phyloP scores from a whole-genome alignment of 2,329 filamentous ascomycete species.

The Colletotrichum echinochloae region DNA sequence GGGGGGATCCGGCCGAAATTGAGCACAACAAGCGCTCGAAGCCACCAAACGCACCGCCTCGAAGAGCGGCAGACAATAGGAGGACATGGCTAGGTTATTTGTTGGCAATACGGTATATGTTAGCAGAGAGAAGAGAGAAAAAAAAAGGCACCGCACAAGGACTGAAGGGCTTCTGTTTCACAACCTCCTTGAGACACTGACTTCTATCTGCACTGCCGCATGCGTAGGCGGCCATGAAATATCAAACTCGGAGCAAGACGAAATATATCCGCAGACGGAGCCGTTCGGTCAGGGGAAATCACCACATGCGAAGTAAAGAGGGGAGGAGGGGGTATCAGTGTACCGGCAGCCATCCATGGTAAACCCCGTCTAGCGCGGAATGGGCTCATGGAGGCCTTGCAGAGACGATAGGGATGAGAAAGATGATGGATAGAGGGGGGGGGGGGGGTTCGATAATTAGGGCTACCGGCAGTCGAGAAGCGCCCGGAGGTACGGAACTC shows the following conservation, averaged over 20 bases:
- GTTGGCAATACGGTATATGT: background rate
- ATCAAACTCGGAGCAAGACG: background rate
- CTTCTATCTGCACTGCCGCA: constrained; percentile 33
- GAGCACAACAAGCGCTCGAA: constrained; percentile 28
- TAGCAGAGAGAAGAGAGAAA: too few relatives aligned
- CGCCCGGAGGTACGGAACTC: constrained; percentile 32
- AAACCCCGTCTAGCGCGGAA: constrained; percentile 33
- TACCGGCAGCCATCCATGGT: background rate
- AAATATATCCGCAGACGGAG: constrained; percentile 26
- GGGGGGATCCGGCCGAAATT: constrained; percentile 27
- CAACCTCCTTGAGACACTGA: constrained; percentile 28
- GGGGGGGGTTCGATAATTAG: background rate
- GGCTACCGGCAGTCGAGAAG: constrained; percentile 37
- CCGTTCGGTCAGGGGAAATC: constrained; percentile 9
- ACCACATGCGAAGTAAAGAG: background rate
- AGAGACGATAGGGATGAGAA: background rate
- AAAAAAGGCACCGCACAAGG: background rate
- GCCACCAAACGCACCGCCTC: background rate
- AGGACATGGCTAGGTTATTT: background rate
- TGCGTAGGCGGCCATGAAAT: constrained; percentile 14
- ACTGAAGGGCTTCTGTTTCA: background rate
- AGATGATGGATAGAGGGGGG: background rate
- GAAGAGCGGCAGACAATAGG: background rate
- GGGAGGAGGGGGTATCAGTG: background rate
- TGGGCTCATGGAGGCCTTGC: background rate